Conservation (phyloP, 345 rosid genomes). For the Eucalyptus regnans region DNA sequence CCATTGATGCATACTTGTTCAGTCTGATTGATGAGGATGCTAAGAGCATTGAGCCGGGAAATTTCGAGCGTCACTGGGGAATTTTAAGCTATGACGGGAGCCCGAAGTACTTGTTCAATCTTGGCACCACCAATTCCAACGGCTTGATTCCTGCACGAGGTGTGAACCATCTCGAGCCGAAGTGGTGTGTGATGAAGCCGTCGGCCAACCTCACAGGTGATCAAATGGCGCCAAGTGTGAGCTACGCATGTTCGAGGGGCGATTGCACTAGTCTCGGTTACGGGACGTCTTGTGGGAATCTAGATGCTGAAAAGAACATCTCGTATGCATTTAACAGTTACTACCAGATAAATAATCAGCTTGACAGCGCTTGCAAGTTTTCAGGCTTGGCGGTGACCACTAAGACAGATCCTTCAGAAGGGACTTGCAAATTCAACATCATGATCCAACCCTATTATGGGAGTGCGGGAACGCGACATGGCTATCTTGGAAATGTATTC, state of each 20-base stretch:
- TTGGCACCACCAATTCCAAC: conserved; percentile 75
- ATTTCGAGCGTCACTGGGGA: conserved; percentile 93
- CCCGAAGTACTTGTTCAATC: conserved; percentile 60
- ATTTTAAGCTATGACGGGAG: conserved; percentile 60
- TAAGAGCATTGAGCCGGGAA: conserved; percentile 77
- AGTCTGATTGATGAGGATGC: conserved; percentile 80
- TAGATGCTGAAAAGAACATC: conserved; percentile 51
- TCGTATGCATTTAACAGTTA: conserved; percentile 92
- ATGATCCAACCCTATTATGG: conserved; percentile 79
- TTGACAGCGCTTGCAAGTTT: conserved; percentile 69
- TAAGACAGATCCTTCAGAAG: conserved; percentile 43
- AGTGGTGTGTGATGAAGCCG: conserved; percentile 82
- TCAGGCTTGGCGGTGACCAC: conserved; percentile 50
- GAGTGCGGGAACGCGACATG: conserved; percentile 7
- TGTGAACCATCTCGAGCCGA: conserved; percentile 31
- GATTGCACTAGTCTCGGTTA: conserved; percentile 90
- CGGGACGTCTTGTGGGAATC: conserved; percentile 66
- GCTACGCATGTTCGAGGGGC: conserved; percentile 67
- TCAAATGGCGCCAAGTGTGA: conserved; percentile 47
- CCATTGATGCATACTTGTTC: conserved; percentile 69
- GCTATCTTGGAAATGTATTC: background rate
- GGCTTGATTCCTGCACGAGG: conserved; percentile 38
- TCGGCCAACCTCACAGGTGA: conserved; percentile 58
- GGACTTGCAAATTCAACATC: conserved; percentile 43
- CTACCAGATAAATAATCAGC: conserved; percentile 71